Percentiles rank a stretch among this genome's conserved stretches.
These are phyloP conservation scores for Hyaloscypha bicolor DNA, from an alignment of 495 filamentous ascomycete species.

Conservation along the genomic window DNA sequence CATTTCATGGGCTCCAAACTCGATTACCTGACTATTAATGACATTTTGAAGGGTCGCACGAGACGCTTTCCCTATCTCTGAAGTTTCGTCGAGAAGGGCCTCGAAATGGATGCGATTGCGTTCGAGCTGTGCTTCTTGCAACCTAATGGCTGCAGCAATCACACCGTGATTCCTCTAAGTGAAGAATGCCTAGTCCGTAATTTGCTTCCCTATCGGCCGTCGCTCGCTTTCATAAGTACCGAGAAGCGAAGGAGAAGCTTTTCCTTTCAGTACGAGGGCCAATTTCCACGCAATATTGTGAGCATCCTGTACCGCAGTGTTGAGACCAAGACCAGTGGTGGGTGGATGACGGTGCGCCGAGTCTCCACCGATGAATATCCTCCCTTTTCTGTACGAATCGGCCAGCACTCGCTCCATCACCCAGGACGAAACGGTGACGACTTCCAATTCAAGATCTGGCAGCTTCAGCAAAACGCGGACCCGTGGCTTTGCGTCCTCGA, in stretches of 20 bases:
- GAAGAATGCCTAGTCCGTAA: conserved; percentile 40
- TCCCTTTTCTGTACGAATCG: conserved; percentile 42
- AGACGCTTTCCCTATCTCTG: too few relatives aligned
- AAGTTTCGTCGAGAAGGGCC: too few relatives aligned
- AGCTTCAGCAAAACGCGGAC: conserved; percentile 8
- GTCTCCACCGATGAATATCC: conserved; percentile 51
- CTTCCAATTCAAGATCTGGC: conserved; percentile 36
- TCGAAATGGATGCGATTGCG: too few relatives aligned
- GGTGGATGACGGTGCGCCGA: conserved; percentile 49
- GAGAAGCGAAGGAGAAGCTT: conserved; percentile 29
- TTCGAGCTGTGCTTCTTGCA: too few relatives aligned
- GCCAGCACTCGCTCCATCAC: conserved; percentile 47
- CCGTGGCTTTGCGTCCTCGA: neutral
- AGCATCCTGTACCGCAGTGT: conserved; percentile 51
- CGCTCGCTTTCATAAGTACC: conserved; percentile 41
- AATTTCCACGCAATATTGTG: conserved; percentile 54
- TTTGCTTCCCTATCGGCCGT: conserved; percentile 42
- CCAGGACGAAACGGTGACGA: conserved; percentile 40
- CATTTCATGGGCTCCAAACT: conserved; percentile 42
- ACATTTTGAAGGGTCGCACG: too few relatives aligned
- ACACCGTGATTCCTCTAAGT: conserved; percentile 15
- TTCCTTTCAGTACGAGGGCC: conserved; percentile 40
- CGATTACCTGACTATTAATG: conserved; percentile 38
- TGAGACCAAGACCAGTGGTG: conserved; percentile 49
- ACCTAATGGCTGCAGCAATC: conserved; percentile 39